Evolutionary conservation across 2,329 filamentous ascomycete genomes (phyloP), one percentile per base, ranked within the genome.

Genomic region (Magnaporthales sp.): DNA sequence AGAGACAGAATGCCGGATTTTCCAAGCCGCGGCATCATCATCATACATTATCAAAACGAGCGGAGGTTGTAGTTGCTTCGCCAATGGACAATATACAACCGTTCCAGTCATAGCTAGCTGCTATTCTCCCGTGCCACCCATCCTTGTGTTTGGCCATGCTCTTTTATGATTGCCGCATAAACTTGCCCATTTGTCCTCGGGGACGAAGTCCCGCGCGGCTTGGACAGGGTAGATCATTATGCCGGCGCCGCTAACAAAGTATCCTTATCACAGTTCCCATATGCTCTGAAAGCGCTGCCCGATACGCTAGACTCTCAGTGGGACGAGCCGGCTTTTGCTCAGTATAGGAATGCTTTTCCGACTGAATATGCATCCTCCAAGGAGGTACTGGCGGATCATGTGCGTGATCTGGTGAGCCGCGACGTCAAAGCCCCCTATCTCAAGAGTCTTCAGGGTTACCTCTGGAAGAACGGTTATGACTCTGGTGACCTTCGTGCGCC

Each of bases 371-470:
- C 83, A 71, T 76, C 79, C 66, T 85, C 86, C 60, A 86, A 85
- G 63, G 78, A 80, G 26, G 83, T 84, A 26, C 81, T 94, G 67
- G 81, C 86, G 70, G 81, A 84, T 15, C 90, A 93, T 76, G 87
- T 92, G 68, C 79, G 84, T 70, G 88, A 92, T 73, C 83, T 94
- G 69, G 89, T 91, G 72, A 79, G 82, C 68, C 84, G 83, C 69
- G 91, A 95, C 74, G 82, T 92, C 73, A 95, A 94, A 78, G 82
- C 88, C 68, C 80, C 89, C 58, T 93, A 92, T 76, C 81, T 93
- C 69, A 95, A 95, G 80, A 86, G 86, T 67, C 85, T 94, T 60
- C 91, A 95, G 79, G 90, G 91, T 71, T 88, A 91, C 72, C 83
- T 95, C 56, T 95, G 91, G 91, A 81, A 87, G 72, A 83, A 83